Base-by-base conservation (phyloP, 1,284 basidiomycete genomes). In the Gomphus bonarii region DNA sequence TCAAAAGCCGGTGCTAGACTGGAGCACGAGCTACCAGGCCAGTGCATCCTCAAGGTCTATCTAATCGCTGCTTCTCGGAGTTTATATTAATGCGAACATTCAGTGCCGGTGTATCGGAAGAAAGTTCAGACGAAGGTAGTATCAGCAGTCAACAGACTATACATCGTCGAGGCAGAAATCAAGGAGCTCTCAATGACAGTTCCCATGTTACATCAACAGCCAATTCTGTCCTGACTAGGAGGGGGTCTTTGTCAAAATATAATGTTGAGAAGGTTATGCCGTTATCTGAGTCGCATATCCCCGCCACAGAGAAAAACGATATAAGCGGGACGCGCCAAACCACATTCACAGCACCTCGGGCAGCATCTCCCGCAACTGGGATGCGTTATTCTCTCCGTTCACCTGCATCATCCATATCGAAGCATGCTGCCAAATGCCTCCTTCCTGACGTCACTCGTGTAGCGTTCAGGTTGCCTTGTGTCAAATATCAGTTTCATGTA, bases 21-120 rank as follows among this genome's bases (percentile, higher is more conserved):
- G 87, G 82, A 90, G 85, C 64, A 88, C 88, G n/a, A 90, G 87
- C 63, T 90, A 90, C 68, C 83, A 87, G 60, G 87, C 82, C 18
- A 88, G 61, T 48, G 59, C 87, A 36, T 85, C 85, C 30, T 89
- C 87, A 14, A 80, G 84, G 84, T 85, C 31, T 47, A 52, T 53
- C 18, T n/a, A 20, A 8, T 25, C 11, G 25, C 10, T 38, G 44
- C 12, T 43, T 7, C 5, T 35, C 16, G 16, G 11, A 16, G 36
- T 49, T 12, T 42, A 12, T 42, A 12, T 43, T 44, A 28, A 28
- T 28, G 5, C 25, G 30, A 44, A 50, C 12, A 33, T 61, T 16
- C 46, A 60, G 61, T 57, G 58, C 58, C 28, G 58, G 58, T 36
- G 44, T 64, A 3, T 58, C 64, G 5, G 67, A 61, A 18, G 68